These are phyloP conservation scores for Xylaria sp. DNA, from an alignment of 2,329 filamentous ascomycete genomes.

Conservation along the genomic window DNA sequence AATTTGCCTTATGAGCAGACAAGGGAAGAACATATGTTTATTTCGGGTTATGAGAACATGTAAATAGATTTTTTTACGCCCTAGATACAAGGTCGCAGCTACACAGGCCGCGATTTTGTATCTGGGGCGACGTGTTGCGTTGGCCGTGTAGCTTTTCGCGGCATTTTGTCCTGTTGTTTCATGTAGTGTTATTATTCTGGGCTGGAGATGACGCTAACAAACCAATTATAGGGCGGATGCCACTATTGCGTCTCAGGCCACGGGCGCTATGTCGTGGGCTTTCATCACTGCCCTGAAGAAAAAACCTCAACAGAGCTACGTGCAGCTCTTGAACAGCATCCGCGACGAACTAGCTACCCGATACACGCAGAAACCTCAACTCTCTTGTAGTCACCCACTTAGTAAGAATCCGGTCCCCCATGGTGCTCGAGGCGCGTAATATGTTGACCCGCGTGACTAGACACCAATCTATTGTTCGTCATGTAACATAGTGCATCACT, in stretches of 20 bases:
- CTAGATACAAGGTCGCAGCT: slow-evolving; percentile 54
- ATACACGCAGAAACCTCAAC: slow-evolving; percentile 93
- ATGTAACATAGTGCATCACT: slow-evolving; percentile 59
- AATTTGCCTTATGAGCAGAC: slow-evolving; percentile 25
- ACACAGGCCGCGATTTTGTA: slow-evolving; percentile 51
- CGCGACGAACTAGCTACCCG: slow-evolving; percentile 87
- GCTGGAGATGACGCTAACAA: slow-evolving; percentile 8
- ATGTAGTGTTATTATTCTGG: not conserved
- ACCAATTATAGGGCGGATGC: slow-evolving; percentile 76
- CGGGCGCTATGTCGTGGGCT: slow-evolving; percentile 97
- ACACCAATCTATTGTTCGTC: slow-evolving; percentile 73
- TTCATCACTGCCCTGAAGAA: slow-evolving; percentile 92
- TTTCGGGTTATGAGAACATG: slow-evolving; percentile 32
- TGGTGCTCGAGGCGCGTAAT: slow-evolving; percentile 16
- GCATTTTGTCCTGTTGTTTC: not conserved
- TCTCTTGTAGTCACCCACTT: slow-evolving; percentile 94
- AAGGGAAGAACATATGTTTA: slow-evolving; percentile 20
- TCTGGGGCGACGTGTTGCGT: slow-evolving; percentile 60
- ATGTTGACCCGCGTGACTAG: slow-evolving; percentile 50
- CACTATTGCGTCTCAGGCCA: slow-evolving; percentile 86
- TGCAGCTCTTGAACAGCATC: slow-evolving; percentile 94
- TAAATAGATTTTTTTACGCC: slow-evolving; percentile 49
- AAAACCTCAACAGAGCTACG: slow-evolving; percentile 95
- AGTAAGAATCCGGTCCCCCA: slow-evolving; percentile 66
- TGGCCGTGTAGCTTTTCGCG: slow-evolving; percentile 41